These are phyloP conservation scores for Lepidium aucheri DNA, from an alignment of 345 rosid species.

Conservation along the genomic window DNA sequence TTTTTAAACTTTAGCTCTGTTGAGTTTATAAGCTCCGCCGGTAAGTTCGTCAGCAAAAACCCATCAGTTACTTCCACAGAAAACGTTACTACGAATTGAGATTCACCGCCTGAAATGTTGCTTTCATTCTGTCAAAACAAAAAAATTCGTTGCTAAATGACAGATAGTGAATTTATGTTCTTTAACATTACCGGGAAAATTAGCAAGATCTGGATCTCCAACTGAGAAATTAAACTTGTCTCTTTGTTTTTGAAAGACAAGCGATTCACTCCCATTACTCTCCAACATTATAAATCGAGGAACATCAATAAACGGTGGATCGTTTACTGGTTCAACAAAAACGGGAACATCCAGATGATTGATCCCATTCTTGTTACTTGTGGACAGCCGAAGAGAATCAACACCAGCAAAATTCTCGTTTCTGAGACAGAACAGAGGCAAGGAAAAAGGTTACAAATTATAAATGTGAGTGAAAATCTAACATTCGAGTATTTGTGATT, in stretches of 20 bases:
- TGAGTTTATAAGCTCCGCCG: constrained; percentile 56
- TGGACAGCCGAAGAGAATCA: constrained; percentile 54
- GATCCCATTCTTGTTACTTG: constrained; percentile 66
- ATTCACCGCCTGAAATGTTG: constrained; percentile 42
- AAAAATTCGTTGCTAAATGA: neutral
- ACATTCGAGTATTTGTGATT: no score
- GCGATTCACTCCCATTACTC: constrained; percentile 33
- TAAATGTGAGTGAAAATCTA: neutral
- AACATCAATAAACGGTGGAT: constrained; percentile 61
- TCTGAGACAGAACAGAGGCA: constrained; percentile 28
- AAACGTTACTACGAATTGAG: constrained; percentile 47
- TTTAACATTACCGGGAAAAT: constrained; percentile 57
- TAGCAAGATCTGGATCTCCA: constrained; percentile 74
- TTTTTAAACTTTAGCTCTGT: constrained; percentile 69
- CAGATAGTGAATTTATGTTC: neutral
- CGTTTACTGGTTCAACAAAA: constrained; percentile 60
- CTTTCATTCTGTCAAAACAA: neutral
- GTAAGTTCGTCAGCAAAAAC: constrained; percentile 47
- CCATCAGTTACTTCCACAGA: constrained; percentile 81
- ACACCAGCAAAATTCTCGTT: constrained; percentile 70
- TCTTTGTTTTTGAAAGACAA: constrained; percentile 39
- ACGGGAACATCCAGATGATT: constrained; percentile 52
- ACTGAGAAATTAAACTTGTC: constrained; percentile 60
- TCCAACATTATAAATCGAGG: constrained; percentile 50
- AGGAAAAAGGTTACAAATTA: neutral